These are phyloP conservation scores for Acorus gramineus DNA, from an alignment of 106 monocot genomes.

Conservation along the genomic window DNA sequence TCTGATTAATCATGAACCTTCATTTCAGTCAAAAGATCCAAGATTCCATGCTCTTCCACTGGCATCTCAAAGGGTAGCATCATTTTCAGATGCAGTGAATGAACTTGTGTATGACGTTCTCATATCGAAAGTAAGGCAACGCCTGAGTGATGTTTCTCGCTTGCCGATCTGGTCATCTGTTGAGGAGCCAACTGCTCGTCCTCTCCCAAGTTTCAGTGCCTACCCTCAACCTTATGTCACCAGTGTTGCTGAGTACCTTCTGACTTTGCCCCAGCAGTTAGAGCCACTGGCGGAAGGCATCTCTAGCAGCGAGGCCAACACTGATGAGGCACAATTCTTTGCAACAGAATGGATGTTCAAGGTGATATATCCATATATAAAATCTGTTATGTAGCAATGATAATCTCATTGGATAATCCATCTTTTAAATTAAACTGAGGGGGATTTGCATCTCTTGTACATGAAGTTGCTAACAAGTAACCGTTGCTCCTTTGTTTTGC, in stretches of 20 bases:
- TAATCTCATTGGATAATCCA: no score
- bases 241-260: slow-evolving; percentile 91
- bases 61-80: slow-evolving; percentile 81
- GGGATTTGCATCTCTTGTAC: no score
- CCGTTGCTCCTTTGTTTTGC: slow-evolving; percentile 1
- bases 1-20: background rate
- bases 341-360: slow-evolving; percentile 99
- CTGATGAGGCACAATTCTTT: slow-evolving; percentile 86
- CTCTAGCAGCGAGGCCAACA: slow-evolving; percentile 33
- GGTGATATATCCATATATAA: slow-evolving; percentile 27
- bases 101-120: slow-evolving; percentile 96
- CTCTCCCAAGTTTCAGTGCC: slow-evolving; percentile 88
- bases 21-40: slow-evolving; percentile 87
- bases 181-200: slow-evolving; percentile 66
- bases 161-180: slow-evolving; percentile 86
- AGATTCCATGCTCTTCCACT: slow-evolving; percentile 94
- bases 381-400: background rate
- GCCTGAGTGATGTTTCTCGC: slow-evolving; percentile 68
- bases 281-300: slow-evolving; percentile 83
- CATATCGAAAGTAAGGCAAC: slow-evolving; percentile 76
- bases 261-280: slow-evolving; percentile 87
- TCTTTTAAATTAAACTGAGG: no score
- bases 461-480: no score
- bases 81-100: slow-evolving; percentile 89
- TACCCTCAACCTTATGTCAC: slow-evolving; percentile 92